Percentiles rank a stretch among this genome's conserved stretches.
Conservation (phyloP, 2,329 filamentous ascomycete species). For the Zymoseptoria brevis region DNA sequence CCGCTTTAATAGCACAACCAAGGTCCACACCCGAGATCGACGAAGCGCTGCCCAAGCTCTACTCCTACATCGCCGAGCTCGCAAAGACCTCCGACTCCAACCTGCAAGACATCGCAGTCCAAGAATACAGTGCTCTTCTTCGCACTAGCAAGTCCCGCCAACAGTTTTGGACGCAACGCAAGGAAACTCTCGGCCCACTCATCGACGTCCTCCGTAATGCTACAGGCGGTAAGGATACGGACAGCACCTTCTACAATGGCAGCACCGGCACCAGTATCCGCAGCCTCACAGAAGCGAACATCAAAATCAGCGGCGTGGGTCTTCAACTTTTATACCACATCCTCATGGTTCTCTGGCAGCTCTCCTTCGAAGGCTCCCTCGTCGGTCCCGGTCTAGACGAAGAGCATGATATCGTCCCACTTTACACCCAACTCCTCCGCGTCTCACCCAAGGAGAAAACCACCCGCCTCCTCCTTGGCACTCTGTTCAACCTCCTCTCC, state of each 20-base stretch:
- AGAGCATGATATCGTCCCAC: conserved; percentile 82
- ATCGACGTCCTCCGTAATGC: conserved; percentile 70
- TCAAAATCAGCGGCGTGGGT: conserved; percentile 65
- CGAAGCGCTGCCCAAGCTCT: conserved; percentile 71
- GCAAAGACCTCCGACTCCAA: conserved; percentile 80
- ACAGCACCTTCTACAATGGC: conserved; percentile 50
- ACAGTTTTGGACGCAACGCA: conserved; percentile 85
- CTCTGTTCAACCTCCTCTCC: conserved; percentile 78
- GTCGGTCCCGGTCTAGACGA: conserved; percentile 77
- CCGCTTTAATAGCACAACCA: conserved; percentile 53
- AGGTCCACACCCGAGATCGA: conserved; percentile 55
- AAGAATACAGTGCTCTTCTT: conserved; percentile 79
- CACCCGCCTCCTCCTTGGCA: conserved; percentile 81
- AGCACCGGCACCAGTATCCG: conserved; percentile 27
- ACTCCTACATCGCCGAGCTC: conserved; percentile 76
- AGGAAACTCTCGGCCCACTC: conserved; percentile 74
- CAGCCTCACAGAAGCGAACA: conserved; percentile 57
- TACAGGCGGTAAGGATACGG: conserved; percentile 63
- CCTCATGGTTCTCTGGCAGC: conserved; percentile 87
- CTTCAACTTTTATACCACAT: conserved; percentile 92
- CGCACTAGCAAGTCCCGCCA: conserved; percentile 65
- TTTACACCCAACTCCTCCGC: conserved; percentile 87
- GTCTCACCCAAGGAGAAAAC: conserved; percentile 97
- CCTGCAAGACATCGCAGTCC: conserved; percentile 90
- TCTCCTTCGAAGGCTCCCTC: conserved; percentile 74